Percentiles rank a stretch among this genome's conserved stretches.
These are phyloP conservation scores for Arthrobotrys sinensis DNA, from an alignment of 2,329 filamentous ascomycete species.

Conservation along the genomic window DNA sequence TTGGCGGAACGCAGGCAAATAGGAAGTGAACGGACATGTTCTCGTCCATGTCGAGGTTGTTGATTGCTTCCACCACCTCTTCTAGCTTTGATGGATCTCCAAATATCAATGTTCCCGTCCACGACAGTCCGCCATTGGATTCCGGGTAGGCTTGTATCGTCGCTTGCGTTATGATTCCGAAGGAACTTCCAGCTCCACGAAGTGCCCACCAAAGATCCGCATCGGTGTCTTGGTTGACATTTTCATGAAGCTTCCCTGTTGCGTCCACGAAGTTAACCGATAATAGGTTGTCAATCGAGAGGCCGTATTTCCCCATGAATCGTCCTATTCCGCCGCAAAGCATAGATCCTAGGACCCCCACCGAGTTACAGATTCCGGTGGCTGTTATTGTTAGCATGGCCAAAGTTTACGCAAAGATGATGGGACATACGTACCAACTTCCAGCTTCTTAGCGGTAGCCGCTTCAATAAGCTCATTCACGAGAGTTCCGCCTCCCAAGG, in stretches of 20 bases:
- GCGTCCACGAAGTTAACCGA: conserved; percentile 68
- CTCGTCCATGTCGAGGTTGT: conserved; percentile 55
- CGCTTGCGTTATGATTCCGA: conserved; percentile 69
- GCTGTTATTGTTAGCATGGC: conserved; percentile 7
- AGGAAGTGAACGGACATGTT: conserved; percentile 63
- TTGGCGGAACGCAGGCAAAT: conserved; percentile 63
- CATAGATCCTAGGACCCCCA: conserved; percentile 42
- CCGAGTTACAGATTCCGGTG: conserved; percentile 51
- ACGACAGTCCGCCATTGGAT: conserved; percentile 49
- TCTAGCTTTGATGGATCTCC: conserved; percentile 62
- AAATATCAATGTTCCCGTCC: conserved; percentile 65
- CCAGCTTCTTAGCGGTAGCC: conserved; percentile 22
- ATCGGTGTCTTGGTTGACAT: conserved; percentile 63
- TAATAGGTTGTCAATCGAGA: conserved; percentile 68
- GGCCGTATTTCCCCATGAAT: conserved; percentile 62
- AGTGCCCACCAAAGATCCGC: conserved; percentile 68
- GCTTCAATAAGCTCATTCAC: conserved; percentile 49
- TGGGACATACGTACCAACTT: conserved; percentile 27
- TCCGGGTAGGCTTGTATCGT: conserved; percentile 66
- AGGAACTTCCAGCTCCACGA: conserved; percentile 68
- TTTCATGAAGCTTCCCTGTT: conserved; percentile 66
- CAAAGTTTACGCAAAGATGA: not conserved
- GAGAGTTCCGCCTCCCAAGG: conserved; percentile 60
- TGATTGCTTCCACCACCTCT: conserved; percentile 64
- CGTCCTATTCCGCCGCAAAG: conserved; percentile 57